These are phyloP conservation scores for Pythium scleroteichum DNA, from an alignment of 352 stramenopile species.

Conservation along the genomic window DNA sequence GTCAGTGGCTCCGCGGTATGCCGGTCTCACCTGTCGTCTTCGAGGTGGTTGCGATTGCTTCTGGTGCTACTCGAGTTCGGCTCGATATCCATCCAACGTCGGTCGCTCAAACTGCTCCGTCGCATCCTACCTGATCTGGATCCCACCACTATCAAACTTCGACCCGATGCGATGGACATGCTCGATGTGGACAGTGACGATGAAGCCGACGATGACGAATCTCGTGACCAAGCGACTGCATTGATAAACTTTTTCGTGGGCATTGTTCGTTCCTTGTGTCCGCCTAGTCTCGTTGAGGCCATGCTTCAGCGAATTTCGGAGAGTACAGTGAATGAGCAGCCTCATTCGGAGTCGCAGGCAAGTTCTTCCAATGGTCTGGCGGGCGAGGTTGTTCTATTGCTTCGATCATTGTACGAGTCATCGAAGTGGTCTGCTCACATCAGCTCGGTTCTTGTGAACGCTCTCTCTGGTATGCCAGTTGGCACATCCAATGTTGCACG, in stretches of 20 bases:
- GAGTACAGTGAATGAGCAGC: neutral
- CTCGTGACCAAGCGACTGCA: constrained; percentile 60
- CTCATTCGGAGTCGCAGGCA: neutral
- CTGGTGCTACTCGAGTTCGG: constrained; percentile 76
- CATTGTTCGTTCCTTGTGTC: constrained; percentile 68
- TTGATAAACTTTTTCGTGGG: constrained; percentile 81
- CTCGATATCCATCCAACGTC: constrained; percentile 72
- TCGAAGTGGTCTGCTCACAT: constrained; percentile 71
- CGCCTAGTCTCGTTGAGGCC: constrained; percentile 63
- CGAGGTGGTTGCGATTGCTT: constrained; percentile 80
- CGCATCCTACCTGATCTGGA: constrained; percentile 78
- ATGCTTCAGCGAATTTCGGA: constrained; percentile 43
- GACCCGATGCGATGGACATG: constrained; percentile 65
- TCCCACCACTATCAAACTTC: constrained; percentile 56
- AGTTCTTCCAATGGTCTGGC: constrained; percentile 38
- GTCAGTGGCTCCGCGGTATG: constrained; percentile 85
- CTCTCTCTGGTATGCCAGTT: constrained; percentile 51
- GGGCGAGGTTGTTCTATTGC: constrained; percentile 76
- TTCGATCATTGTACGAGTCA: constrained; percentile 80
- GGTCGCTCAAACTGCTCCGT: constrained; percentile 81
- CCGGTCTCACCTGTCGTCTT: constrained; percentile 81
- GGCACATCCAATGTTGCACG: constrained; percentile 43
- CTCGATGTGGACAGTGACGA: constrained; percentile 88
- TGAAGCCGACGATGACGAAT: constrained; percentile 58
- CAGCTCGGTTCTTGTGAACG: constrained; percentile 57